Evolutionary conservation across 352 stramenopile species (phyloP), one percentile per base, ranked within the genome.

Genomic region (Globisporangium barbulae): DNA sequence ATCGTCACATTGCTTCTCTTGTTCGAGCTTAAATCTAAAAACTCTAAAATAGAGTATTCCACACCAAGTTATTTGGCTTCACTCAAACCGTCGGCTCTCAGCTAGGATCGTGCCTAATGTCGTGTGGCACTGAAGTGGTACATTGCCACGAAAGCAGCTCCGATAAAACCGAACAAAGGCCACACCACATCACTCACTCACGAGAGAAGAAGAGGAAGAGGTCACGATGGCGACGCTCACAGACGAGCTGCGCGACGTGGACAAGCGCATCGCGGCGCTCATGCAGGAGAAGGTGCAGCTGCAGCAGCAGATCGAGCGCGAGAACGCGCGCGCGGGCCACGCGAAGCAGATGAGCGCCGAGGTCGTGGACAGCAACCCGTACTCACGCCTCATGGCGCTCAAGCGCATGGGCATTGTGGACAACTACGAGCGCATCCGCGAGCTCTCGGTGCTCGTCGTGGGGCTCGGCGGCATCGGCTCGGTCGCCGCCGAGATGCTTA

Each of bases 381-480:
- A 97, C 80, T 93, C 80, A 58, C 85, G 89, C 17, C 75, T 97
- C 25, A 93, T 97, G 85, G 89, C 89, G 47, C 80, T 97, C 57
- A 91, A 97, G 64, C 85, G 84, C 59, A 97, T 97, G 89, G 88
- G 88, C 17, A 90, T 97, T 59, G 88, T 97, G n/a, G 65, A 80
- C 37, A 90, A 97, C 70, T 97, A 95, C 68, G 86, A 96, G 65
- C 67, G 81, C 48, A 96, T 97, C 65, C 88, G 88, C 61, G 71
- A 81, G 28, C 80, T 93, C 30, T 88, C 81, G 6, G 85, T 97
- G 53, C 64, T 95, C 15, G 70, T 97, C 45, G 88, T 97, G 9
- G 89, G 89, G 1, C 67, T 97, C 13, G 89, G 89, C 3, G 89
- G 89, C 49, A 90, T 97, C 53, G 89, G 89, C 7, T 93, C 86